A percentile compares a stretch with the other conserved stretches of the same genome.
Evolutionary conservation across 1,139 yeast species (phyloP).

Genomic region (Arxiozyma heterogenica): DNA sequence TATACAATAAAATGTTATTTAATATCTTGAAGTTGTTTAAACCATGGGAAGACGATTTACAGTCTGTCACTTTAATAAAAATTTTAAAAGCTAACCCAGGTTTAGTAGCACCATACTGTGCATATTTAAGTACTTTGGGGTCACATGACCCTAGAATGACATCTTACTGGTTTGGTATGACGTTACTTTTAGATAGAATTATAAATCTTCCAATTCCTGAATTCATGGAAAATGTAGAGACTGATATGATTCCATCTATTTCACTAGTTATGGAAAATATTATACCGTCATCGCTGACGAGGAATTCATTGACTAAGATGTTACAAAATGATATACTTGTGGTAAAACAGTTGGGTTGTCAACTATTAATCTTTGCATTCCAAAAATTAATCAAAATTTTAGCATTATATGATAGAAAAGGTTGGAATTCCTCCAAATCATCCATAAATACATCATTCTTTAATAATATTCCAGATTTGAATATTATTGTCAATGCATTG

Average conservation of each 20-base stretch:
- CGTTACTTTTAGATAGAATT: constrained; percentile 51
- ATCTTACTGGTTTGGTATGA: constrained; percentile 75
- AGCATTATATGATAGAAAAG: constrained; percentile 34
- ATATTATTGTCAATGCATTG: constrained; percentile 33
- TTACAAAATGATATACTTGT: constrained; percentile 45
- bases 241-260: constrained; percentile 26
- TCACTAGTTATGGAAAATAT: constrained; percentile 43
- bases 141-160: constrained; percentile 63
- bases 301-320: constrained; percentile 48
- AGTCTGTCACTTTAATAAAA: constrained; percentile 46
- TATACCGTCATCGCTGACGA: constrained; percentile 59
- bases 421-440: constrained; percentile 34
- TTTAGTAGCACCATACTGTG: constrained; percentile 62
- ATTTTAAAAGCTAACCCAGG: constrained; percentile 55
- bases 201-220: constrained; percentile 47
- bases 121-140: constrained; percentile 48
- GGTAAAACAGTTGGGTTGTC: constrained; percentile 58
- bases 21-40: constrained; percentile 56
- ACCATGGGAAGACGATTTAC: constrained; percentile 70
- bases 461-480: constrained; percentile 42
- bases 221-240: constrained; percentile 23
- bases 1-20: constrained; percentile 60
- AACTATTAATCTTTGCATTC: constrained; percentile 47
- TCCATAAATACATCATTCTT: constrained; percentile 34
- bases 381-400: constrained; percentile 41